Conservation (phyloP, 2,329 filamentous ascomycete species). For the Lachnellula willkommii region DNA sequence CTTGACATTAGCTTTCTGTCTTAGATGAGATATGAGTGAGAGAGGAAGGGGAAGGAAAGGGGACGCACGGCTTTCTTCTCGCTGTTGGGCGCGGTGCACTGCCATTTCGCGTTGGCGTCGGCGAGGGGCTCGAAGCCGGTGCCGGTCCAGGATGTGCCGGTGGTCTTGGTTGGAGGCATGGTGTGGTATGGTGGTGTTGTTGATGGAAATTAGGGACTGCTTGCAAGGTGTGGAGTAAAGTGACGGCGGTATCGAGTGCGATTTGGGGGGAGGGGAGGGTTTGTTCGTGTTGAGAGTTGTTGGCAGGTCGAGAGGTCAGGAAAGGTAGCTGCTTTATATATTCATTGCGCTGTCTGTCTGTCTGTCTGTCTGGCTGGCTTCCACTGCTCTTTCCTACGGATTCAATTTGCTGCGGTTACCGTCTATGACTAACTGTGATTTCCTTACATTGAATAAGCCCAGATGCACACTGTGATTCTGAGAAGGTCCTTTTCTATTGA, state of each 20-base stretch:
- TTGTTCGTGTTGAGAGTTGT: no score
- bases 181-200: background rate
- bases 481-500: background rate
- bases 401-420: background rate
- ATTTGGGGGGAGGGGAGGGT: no score
- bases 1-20: background rate
- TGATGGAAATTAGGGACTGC: no score
- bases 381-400: background rate
- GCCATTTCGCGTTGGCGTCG: background rate
- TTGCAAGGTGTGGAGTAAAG: no score
- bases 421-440: background rate
- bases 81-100: background rate
- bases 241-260: no score
- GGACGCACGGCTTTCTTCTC: background rate
- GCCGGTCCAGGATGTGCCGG: background rate
- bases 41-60: background rate
- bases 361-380: no score
- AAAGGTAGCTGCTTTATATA: no score
- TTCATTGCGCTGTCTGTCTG: no score
- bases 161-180: background rate
- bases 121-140: background rate
- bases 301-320: no score
- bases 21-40: no score
- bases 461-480: background rate
- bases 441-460: background rate